Conservation (phyloP, 2,329 filamentous ascomycete species). For the Hypoxylon sp. region DNA sequence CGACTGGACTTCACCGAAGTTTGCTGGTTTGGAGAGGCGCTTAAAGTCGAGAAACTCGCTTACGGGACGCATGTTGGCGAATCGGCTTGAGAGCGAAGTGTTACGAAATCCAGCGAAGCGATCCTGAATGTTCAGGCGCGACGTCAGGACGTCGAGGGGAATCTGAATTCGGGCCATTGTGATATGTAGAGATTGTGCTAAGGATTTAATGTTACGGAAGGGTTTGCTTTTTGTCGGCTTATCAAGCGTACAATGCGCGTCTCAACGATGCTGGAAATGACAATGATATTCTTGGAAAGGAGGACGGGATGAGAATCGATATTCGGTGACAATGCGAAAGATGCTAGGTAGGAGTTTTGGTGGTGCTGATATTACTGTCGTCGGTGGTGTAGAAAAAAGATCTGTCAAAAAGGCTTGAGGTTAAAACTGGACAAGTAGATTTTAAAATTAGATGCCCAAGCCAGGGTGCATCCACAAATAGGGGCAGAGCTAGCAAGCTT, state of each 20-base stretch:
- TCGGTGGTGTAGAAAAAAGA: constrained; percentile 32
- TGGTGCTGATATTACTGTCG: constrained; percentile 10
- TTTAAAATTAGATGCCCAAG: constrained; percentile 44
- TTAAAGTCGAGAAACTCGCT: constrained; percentile 97
- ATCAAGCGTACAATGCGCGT: constrained; percentile 2
- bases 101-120: constrained; percentile 88
- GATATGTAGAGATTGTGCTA: constrained; percentile 28
- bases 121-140: constrained; percentile 86
- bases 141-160: constrained; percentile 91
- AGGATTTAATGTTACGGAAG: constrained; percentile 12
- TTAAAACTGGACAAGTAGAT: constrained; percentile 40
- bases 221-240: constrained; percentile 18
- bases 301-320: constrained; percentile 10
- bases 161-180: constrained; percentile 91
- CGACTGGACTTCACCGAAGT: constrained; percentile 91
- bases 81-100: constrained; percentile 83
- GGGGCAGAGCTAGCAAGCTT: constrained; percentile 44
- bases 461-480: constrained; percentile 40
- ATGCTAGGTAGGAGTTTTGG: constrained; percentile 6
- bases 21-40: constrained; percentile 92
- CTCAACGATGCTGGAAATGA: neutral
- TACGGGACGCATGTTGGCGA: constrained; percentile 91
- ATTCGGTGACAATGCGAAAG: constrained; percentile 19
- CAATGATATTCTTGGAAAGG: constrained; percentile 2
- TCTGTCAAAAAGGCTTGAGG: constrained; percentile 34